Percentiles rank a stretch among this genome's conserved stretches.
phyloP scores from a whole-genome alignment of 306 rosid genomes.

The Quercus variabilis region DNA sequence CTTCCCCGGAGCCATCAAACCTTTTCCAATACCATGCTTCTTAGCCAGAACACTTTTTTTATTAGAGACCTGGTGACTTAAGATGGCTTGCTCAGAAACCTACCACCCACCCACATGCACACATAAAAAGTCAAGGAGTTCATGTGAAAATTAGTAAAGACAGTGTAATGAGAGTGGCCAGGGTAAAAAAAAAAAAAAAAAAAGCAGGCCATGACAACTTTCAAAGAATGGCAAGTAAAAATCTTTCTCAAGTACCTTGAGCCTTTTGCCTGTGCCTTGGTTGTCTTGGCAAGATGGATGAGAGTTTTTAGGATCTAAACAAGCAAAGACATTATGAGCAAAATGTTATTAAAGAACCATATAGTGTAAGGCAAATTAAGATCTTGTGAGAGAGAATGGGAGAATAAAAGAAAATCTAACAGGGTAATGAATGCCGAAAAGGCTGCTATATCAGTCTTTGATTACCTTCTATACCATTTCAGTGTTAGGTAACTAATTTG shows the following conservation, averaged over 20 bases:
- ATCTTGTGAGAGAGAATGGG: not conserved
- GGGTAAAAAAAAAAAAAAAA: not conserved
- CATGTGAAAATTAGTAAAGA: not conserved
- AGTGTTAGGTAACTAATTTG: too few species aligned
- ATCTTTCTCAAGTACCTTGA: conserved; percentile 45
- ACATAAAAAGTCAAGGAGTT: not conserved
- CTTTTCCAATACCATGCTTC: conserved; percentile 85
- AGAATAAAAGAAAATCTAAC: not conserved
- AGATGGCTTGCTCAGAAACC: conserved; percentile 49
- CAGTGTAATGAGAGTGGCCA: not conserved
- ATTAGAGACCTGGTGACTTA: conserved; percentile 17
- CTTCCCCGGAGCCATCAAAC: conserved; percentile 66
- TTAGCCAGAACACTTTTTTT: not conserved
- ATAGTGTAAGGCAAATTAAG: not conserved
- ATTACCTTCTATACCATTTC: too few species aligned
- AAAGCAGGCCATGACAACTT: not conserved
- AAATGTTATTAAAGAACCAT: conserved; percentile 4
- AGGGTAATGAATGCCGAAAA: not conserved
- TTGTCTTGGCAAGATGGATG: conserved; percentile 44
- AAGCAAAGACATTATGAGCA: conserved; percentile 12
- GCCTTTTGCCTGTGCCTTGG: conserved; percentile 47
- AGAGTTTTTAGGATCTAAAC: conserved; percentile 35
- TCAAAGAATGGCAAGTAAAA: not conserved
- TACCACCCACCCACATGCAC: conserved; percentile 2
- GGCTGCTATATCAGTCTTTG: not conserved